These are phyloP conservation scores for Talaromyces sp. DNA, from an alignment of 2,329 filamentous ascomycete species.

Conservation along the genomic window DNA sequence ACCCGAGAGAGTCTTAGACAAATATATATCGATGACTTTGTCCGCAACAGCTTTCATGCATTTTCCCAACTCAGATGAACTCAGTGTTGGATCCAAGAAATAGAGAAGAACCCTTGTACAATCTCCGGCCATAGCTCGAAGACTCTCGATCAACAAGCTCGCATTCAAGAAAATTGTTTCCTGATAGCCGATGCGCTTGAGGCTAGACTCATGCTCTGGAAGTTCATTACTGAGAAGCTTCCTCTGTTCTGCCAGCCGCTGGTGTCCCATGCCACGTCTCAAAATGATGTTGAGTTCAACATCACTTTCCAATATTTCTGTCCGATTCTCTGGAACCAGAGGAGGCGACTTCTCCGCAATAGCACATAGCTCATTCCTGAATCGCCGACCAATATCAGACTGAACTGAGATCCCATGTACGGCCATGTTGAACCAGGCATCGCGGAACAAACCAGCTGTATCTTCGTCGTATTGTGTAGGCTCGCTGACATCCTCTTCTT, in stretches of 20 bases:
- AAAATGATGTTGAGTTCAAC: slow-evolving; percentile 95
- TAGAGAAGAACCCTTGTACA: slow-evolving; percentile 88
- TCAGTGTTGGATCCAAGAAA: slow-evolving; percentile 86
- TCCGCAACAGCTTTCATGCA: slow-evolving; percentile 62
- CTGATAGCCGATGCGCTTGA: slow-evolving; percentile 78
- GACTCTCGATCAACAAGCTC: slow-evolving; percentile 80
- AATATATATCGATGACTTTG: slow-evolving; percentile 75
- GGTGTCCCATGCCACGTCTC: slow-evolving; percentile 75
- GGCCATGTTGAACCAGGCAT: slow-evolving; percentile 98
- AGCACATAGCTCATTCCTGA: slow-evolving; percentile 72
- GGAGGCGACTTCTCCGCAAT: slow-evolving; percentile 86
- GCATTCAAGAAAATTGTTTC: slow-evolving; percentile 91
- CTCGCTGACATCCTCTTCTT: slow-evolving; percentile 27
- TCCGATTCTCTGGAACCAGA: slow-evolving; percentile 80
- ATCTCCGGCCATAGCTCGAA: slow-evolving; percentile 81
- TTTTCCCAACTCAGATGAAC: slow-evolving; percentile 57
- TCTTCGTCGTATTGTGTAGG: slow-evolving; percentile 58
- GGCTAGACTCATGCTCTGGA: slow-evolving; percentile 72
- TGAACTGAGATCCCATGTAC: slow-evolving; percentile 82
- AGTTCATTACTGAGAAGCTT: slow-evolving; percentile 70
- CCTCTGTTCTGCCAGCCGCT: slow-evolving; percentile 72
- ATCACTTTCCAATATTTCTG: slow-evolving; percentile 89
- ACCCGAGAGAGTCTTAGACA: slow-evolving; percentile 70
- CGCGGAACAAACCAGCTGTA: slow-evolving; percentile 69
- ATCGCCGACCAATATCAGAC: slow-evolving; percentile 68